phyloP scores from a whole-genome alignment of 345 rosid genomes.

The Salix arbutifolia region DNA sequence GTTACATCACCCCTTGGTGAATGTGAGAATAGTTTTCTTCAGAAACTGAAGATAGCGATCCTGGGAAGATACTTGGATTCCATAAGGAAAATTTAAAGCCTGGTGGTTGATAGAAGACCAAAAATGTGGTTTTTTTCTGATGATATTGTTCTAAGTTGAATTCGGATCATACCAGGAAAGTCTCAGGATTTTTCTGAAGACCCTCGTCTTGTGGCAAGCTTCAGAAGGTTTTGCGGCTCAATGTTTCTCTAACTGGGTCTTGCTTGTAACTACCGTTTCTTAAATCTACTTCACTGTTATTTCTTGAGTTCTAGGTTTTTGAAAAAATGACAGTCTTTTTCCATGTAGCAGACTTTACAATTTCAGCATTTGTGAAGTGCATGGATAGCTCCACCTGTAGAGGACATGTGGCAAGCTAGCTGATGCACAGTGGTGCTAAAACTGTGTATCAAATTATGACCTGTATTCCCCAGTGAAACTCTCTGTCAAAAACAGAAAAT shows the following conservation, averaged over 20 bases:
- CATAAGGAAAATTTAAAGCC: conserved; percentile 42
- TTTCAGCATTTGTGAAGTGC: background rate
- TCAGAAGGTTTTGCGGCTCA: background rate
- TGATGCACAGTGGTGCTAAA: background rate
- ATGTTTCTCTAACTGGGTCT: background rate
- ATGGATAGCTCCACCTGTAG: background rate
- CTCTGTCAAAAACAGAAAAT: no score
- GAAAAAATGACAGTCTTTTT: background rate
- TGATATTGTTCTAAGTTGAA: no score
- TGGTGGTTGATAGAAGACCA: background rate
- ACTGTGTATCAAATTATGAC: no score
- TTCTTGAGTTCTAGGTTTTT: no score
- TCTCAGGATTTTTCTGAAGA: background rate
- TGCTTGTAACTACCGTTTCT: no score
- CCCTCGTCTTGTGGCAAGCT: background rate
- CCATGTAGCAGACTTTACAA: background rate
- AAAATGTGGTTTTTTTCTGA: background rate
- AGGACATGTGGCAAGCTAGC: background rate
- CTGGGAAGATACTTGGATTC: conserved; percentile 43
- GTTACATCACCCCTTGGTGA: conserved; percentile 12
- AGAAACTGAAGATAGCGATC: conserved; percentile 27
- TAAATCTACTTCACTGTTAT: no score
- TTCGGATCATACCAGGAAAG: background rate
- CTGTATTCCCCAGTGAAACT: no score
- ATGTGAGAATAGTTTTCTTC: conserved; percentile 27